Evolutionary conservation across 495 filamentous ascomycete genomes (phyloP).

Genomic region (Neurospora africana): DNA sequence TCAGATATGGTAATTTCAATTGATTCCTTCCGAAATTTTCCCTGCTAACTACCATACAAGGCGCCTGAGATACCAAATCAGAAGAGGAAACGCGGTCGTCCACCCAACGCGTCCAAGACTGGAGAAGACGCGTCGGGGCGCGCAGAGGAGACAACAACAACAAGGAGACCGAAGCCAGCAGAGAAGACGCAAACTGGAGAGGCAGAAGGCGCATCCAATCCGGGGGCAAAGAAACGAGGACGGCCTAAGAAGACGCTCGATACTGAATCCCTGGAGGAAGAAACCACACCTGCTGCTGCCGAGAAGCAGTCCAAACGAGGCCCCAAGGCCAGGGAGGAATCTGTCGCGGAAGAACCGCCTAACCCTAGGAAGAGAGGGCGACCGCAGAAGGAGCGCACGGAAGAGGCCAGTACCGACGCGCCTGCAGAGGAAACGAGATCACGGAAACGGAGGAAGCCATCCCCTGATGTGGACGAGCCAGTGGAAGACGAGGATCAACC

Average conservation of each 20-base stretch:
- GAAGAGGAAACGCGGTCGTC: slow-evolving; percentile 34
- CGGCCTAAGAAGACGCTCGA: slow-evolving; percentile 6
- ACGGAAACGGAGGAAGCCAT: slow-evolving; percentile 8
- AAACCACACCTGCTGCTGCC: neutral
- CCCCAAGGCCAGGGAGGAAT: neutral
- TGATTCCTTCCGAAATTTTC: too few relatives aligned
- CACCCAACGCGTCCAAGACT: slow-evolving; percentile 26
- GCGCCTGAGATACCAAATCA: slow-evolving; percentile 24
- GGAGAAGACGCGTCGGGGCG: slow-evolving; percentile 24
- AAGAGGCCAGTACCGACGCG: neutral
- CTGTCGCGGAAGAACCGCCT: neutral
- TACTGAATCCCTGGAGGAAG: neutral
- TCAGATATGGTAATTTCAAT: slow-evolving; percentile 13
- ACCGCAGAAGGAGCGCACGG: neutral
- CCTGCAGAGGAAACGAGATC: slow-evolving; percentile 2
- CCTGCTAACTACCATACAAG: slow-evolving; percentile 13
- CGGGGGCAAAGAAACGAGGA: slow-evolving; percentile 13
- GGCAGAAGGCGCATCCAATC: neutral
- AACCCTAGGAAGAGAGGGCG: slow-evolving; percentile 3
- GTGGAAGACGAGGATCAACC: neutral
- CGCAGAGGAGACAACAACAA: neutral
- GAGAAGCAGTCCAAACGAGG: neutral
- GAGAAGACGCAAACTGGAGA: neutral
- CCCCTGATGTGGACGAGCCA: neutral
- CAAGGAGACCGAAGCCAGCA: neutral